Percentiles rank a stretch among this genome's conserved stretches.
Conservation (phyloP, 805 yeast species). For the Candida montana region DNA sequence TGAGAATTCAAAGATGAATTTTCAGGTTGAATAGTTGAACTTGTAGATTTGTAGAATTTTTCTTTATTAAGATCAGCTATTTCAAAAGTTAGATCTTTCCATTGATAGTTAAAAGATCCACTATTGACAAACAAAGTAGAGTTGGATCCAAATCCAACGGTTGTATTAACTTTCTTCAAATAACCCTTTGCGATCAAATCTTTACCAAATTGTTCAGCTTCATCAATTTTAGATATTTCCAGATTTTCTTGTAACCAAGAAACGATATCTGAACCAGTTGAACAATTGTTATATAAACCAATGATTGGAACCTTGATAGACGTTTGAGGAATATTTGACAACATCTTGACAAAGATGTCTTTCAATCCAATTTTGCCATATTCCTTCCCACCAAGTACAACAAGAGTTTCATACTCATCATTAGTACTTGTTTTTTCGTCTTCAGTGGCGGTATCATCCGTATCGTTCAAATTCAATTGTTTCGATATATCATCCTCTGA, state of each 20-base stretch:
- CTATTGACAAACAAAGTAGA: slow-evolving; percentile 74
- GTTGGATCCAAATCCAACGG: slow-evolving; percentile 66
- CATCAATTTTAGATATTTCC: slow-evolving; percentile 40
- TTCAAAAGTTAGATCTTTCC: slow-evolving; percentile 67
- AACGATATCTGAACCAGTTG: slow-evolving; percentile 56
- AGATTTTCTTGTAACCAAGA: slow-evolving; percentile 51
- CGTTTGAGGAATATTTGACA: slow-evolving; percentile 45
- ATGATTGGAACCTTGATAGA: slow-evolving; percentile 61
- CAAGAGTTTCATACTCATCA: slow-evolving; percentile 23
- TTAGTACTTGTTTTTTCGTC: slow-evolving; percentile 7
- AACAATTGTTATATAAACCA: slow-evolving; percentile 59
- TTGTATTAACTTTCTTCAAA: slow-evolving; percentile 43
- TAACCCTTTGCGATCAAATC: slow-evolving; percentile 58
- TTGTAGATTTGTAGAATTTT: slow-evolving; percentile 5
- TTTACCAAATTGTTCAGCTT: slow-evolving; percentile 72
- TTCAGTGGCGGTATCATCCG: not conserved
- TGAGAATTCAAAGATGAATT: slow-evolving; percentile 12
- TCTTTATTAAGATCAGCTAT: slow-evolving; percentile 32
- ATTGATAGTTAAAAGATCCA: slow-evolving; percentile 69
- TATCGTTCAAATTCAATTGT: slow-evolving; percentile 17
- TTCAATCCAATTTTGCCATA: slow-evolving; percentile 37
- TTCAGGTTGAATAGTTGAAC: slow-evolving; percentile 26
- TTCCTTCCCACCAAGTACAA: slow-evolving; percentile 30
- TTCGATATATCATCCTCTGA: slow-evolving; percentile 38
- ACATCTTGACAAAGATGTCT: slow-evolving; percentile 36